Percentiles rank a stretch among this genome's conserved stretches.
Conservation (phyloP, 345 rosid genomes). For the Combretum micranthum region DNA sequence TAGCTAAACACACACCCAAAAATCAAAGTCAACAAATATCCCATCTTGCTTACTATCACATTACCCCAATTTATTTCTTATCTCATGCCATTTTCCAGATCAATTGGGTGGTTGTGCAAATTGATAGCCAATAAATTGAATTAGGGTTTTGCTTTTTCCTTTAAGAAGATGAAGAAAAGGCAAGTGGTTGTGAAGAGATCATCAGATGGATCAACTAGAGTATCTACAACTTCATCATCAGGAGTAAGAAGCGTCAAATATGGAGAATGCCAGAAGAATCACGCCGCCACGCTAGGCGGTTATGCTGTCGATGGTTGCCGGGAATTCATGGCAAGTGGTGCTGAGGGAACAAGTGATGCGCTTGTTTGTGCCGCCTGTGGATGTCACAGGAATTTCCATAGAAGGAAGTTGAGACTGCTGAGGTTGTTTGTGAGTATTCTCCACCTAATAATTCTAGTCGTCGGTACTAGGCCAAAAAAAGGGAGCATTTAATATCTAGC, state of each 20-base stretch:
- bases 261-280: constrained; percentile 22
- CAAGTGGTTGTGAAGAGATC: constrained; percentile 18
- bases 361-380: constrained; percentile 19
- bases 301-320: constrained; percentile 22
- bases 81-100: no score
- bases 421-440: constrained; percentile 21
- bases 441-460: constrained; percentile 13
- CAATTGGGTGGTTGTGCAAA: no score
- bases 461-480: constrained; percentile 1
- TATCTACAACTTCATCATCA: constrained; percentile 4
- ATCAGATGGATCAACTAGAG: constrained; percentile 5
- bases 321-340: constrained; percentile 21
- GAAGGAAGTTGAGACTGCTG: constrained; percentile 17
- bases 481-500: no score
- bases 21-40: constrained; percentile 12
- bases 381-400: constrained; percentile 22
- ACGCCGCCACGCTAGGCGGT: constrained; percentile 18
- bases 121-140: neutral
- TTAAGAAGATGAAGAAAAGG: constrained; percentile 16
- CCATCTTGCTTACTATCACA: constrained; percentile 4
- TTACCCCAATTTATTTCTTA: neutral
- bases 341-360: constrained; percentile 15
- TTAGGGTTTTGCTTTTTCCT: neutral
- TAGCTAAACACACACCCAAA: constrained; percentile 21
- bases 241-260: constrained; percentile 8